phyloP scores from a whole-genome alignment of 2,329 filamentous ascomycete genomes.

The Trichoderma polysporum region DNA sequence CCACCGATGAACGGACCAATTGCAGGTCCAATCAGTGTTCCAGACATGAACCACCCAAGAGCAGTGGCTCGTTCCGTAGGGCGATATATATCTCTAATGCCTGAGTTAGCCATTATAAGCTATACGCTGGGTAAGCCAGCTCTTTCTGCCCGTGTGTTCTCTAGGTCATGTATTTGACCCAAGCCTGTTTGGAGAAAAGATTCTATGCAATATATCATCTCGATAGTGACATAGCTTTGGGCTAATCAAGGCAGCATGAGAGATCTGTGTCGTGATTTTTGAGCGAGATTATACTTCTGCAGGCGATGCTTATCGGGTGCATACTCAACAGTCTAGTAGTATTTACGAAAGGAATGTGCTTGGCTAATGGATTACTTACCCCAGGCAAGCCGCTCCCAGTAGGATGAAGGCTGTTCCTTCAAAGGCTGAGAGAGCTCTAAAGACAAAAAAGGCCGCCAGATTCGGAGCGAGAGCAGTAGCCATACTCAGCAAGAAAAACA shows the following conservation, averaged over 20 bases:
- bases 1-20: slow-evolving; percentile 71
- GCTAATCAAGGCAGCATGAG: neutral
- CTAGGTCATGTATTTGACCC: neutral
- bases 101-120: slow-evolving; percentile 20
- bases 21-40: slow-evolving; percentile 69
- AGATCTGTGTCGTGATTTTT: neutral
- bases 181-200: neutral
- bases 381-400: slow-evolving; percentile 68
- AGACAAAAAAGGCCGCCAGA: slow-evolving; percentile 69
- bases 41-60: slow-evolving; percentile 70
- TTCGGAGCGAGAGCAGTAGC: slow-evolving; percentile 72
- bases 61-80: slow-evolving; percentile 70
- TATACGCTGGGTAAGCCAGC: neutral
- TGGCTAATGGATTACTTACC: slow-evolving; percentile 40
- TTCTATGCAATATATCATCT: neutral
- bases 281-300: neutral
- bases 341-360: neutral
- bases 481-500: slow-evolving; percentile 69
- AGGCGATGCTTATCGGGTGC: neutral
- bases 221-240: neutral
- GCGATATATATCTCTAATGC: slow-evolving; percentile 57
- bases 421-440: slow-evolving; percentile 71
- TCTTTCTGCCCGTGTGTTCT: neutral
- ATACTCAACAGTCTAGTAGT: neutral
- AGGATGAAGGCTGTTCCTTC: slow-evolving; percentile 74